These are phyloP conservation scores for Candida freyschussii DNA, from an alignment of 1,139 yeast species.

Conservation along the genomic window DNA sequence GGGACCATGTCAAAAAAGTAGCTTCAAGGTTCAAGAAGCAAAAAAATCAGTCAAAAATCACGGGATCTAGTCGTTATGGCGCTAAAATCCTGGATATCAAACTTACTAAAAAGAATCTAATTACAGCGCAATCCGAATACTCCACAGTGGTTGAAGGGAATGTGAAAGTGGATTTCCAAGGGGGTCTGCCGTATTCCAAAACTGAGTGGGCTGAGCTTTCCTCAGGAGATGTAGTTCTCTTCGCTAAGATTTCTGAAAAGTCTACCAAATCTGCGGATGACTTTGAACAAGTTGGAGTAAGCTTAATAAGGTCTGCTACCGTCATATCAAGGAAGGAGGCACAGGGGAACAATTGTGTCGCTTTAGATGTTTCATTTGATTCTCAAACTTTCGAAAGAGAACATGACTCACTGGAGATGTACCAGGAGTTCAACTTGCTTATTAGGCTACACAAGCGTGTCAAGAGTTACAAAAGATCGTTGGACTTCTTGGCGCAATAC, in stretches of 20 bases:
- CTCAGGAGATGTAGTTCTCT: conserved; percentile 29
- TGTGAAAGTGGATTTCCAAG: conserved; percentile 25
- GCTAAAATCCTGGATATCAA: conserved; percentile 16
- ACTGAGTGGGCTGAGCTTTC: conserved; percentile 31
- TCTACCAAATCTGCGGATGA: conserved; percentile 15
- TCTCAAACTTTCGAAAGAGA: neutral
- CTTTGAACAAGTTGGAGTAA: conserved; percentile 24
- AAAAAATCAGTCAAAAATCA: conserved; percentile 13
- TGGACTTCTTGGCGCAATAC: too few species aligned
- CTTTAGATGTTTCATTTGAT: conserved; percentile 2
- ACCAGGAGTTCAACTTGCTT: conserved; percentile 10
- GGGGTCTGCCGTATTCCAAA: conserved; percentile 11
- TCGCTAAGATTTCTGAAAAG: conserved; percentile 23
- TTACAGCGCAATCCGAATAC: conserved; percentile 1
- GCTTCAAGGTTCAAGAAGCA: conserved; percentile 24
- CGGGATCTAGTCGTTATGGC: conserved; percentile 32
- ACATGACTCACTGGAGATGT: neutral
- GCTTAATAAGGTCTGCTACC: conserved; percentile 14
- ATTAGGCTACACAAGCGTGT: conserved; percentile 12
- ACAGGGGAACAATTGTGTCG: conserved; percentile 1
- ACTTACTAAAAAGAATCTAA: conserved; percentile 14
- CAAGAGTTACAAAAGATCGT: neutral
- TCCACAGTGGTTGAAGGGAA: conserved; percentile 18
- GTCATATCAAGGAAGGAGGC: conserved; percentile 2
- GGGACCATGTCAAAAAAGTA: conserved; percentile 25